These are phyloP conservation scores for Apodospora peruviana DNA, from an alignment of 495 filamentous ascomycete species.

Conservation along the genomic window DNA sequence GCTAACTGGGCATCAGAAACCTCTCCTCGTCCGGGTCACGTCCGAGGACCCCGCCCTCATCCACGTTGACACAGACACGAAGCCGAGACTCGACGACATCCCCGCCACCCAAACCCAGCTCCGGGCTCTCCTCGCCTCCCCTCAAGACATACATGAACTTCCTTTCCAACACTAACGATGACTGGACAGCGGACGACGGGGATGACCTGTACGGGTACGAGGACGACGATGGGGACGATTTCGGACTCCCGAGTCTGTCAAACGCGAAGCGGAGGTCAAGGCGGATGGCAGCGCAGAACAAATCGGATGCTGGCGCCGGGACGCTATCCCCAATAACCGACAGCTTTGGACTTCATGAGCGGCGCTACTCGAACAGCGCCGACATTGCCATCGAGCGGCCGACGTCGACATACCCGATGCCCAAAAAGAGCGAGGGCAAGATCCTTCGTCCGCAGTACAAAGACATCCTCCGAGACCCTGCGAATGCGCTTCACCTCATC, in stretches of 20 bases:
- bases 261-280: slow-evolving; percentile 73
- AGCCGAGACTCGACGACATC: slow-evolving; percentile 41
- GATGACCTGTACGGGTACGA: slow-evolving; percentile 67
- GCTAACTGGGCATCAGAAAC: slow-evolving; percentile 29
- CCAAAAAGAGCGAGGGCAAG: slow-evolving; percentile 86
- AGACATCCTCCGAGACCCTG: slow-evolving; percentile 90
- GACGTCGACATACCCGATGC: slow-evolving; percentile 78
- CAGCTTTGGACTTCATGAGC: slow-evolving; percentile 18
- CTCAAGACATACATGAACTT: slow-evolving; percentile 70
- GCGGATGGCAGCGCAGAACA: slow-evolving; percentile 41
- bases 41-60: slow-evolving; percentile 45
- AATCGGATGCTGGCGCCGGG: slow-evolving; percentile 8
- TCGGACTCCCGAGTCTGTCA: slow-evolving; percentile 83
- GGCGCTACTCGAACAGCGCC: slow-evolving; percentile 65
- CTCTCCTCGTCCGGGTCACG: slow-evolving; percentile 39
- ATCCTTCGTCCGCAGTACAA: slow-evolving; percentile 96
- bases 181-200: slow-evolving; percentile 64
- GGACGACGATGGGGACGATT: slow-evolving; percentile 87
- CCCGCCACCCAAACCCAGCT: slow-evolving; percentile 49
- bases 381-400: slow-evolving; percentile 89
- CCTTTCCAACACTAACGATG: slow-evolving; percentile 65
- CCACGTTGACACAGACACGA: slow-evolving; percentile 16
- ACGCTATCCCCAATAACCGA: slow-evolving; percentile 11
- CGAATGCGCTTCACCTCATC: slow-evolving; percentile 91
- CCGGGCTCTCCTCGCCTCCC: slow-evolving; percentile 53